These are phyloP conservation scores for Pythium apleroticum DNA, from an alignment of 352 stramenopile species.

Conservation along the genomic window DNA sequence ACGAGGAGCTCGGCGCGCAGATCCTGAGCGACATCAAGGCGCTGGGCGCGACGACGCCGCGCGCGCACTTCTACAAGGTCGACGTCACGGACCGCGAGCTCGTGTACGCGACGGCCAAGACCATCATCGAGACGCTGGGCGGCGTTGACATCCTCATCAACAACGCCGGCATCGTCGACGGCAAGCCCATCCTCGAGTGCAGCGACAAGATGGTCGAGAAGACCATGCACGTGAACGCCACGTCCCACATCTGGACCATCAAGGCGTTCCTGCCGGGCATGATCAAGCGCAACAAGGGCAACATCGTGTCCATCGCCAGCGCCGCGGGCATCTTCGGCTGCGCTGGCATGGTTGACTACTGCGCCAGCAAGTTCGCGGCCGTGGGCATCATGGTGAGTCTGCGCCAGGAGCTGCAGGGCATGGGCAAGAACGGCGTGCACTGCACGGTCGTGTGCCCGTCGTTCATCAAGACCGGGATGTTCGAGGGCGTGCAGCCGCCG, in stretches of 20 bases:
- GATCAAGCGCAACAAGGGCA: conserved; percentile 35
- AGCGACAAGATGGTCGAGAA: conserved; percentile 34
- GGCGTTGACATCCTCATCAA: conserved; percentile 51
- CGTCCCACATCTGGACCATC: conserved; percentile 46
- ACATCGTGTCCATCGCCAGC: conserved; percentile 45
- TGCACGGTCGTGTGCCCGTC: conserved; percentile 40
- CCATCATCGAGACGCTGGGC: conserved; percentile 28
- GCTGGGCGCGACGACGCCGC: conserved; percentile 16
- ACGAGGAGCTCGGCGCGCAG: conserved; percentile 28
- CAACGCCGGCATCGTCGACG: conserved; percentile 51
- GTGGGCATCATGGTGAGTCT: conserved; percentile 43
- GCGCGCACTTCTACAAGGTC: conserved; percentile 31
- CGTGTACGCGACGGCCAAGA: conserved; percentile 28
- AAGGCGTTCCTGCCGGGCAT: conserved; percentile 46
- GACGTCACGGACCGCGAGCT: conserved; percentile 38
- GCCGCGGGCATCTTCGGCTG: conserved; percentile 41
- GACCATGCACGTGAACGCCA: conserved; percentile 47
- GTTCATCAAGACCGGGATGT: conserved; percentile 47
- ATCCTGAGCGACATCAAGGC: conserved; percentile 38
- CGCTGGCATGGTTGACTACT: conserved; percentile 46
- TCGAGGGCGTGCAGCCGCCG: conserved; percentile 33
- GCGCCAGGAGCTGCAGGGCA: conserved; percentile 34
- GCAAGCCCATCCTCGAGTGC: conserved; percentile 42
- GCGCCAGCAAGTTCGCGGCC: conserved; percentile 40
- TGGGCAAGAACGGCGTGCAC: conserved; percentile 32